Base-by-base conservation (phyloP, 2,329 filamentous ascomycete species). In the Thielaviopsis populi region DNA sequence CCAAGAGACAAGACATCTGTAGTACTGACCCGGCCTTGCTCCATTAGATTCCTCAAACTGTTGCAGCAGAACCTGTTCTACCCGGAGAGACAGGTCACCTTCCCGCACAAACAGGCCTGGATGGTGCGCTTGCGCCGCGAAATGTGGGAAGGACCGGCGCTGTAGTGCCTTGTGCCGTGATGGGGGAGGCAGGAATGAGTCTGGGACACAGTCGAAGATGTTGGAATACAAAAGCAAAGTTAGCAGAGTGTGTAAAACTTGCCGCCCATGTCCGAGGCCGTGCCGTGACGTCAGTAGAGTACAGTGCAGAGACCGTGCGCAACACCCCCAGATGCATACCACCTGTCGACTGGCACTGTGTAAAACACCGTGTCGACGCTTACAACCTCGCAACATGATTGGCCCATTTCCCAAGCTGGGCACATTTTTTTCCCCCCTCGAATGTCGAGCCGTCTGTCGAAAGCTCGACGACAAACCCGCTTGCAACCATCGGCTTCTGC, bases 21-120 rank as follows among this genome's bases (percentile, higher is more conserved):
- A 27, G 30, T 59, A 43, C 62, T 63, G 58, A 63, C 53, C 61
- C 59, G 56, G 56, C 53, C 0, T 24, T 37, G 17, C 40, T 2
- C n/a, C 13, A 11, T n/a, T 1, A 75, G 74, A 24, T 75, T 77
- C 40, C 54, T 76, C 46, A 71, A 71, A n/a, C 89, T 92, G 67
- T 80, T 95, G 17, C 81, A 88, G 67, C 75, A 82, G 6, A 80
- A 81, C 0, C 91, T 92, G 0, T 99, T 97, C 72, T 84, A 86
- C 68, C 94, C 90, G 71, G 89, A 96, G 74, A 85, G 85, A 66
- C 90, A 96, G 71, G 80, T 97, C 61, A 82, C 85, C 0, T 91
- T 99, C 68, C 87, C 91, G 0, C 91, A 97, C 73, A 99, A 99
- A 74, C 91, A 95, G 72, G 85, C 89, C 6, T 95, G 91, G 74